Evolutionary conservation across 2,329 filamentous ascomycete species (phyloP), one percentile per base, ranked within the genome.

Genomic region (Mycosphaerella sp.): DNA sequence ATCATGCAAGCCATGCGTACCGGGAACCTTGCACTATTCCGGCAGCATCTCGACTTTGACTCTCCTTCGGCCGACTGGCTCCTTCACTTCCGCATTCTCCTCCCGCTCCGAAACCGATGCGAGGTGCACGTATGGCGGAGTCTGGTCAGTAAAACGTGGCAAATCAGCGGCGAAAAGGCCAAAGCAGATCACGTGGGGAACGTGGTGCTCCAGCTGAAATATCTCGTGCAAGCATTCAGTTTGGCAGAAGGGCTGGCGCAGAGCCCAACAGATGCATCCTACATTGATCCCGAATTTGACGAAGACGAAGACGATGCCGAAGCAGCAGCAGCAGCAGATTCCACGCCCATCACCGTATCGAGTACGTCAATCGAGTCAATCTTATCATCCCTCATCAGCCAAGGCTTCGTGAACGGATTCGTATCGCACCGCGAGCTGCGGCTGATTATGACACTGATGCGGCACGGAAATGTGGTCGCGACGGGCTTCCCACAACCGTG

Each of bases 101-200:
- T 95, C 5, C 83, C 86, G 11, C 76, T 96, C 9, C 79, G 83
- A 2, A 87, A 88, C 65, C 82, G 89, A 49, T 85, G 91, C 54
- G 86, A 93, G 53, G 82, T 89, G 1, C 76, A 95, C 2, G 81
- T 95, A 10, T 95, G 89, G 89, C 83, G 92, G 11, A 87, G 86
- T 1, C 78, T 97, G 6, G 81, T 86, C 14, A 82, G 90, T 31
- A 85, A 84, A 60, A 82, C 85, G 0, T 96, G 95, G 69, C 73
- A 92, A 8, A 76, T 93, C 10, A 87, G 82, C 12, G 93, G 91
- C 59, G 79, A 83, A n/a, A 81, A 83, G 17, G 78, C 62, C 80
- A 79, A 62, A 52, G 49, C 48, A 40, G 41, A 51, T 14, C 40
- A 51, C 21, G 48, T 29, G 14, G 48, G 48, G 10, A 84, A 89